A percentile compares a stretch with the other conserved stretches of the same genome.
phyloP scores from a whole-genome alignment of 306 rosid species.

The Herpetospermum pedunculosum region DNA sequence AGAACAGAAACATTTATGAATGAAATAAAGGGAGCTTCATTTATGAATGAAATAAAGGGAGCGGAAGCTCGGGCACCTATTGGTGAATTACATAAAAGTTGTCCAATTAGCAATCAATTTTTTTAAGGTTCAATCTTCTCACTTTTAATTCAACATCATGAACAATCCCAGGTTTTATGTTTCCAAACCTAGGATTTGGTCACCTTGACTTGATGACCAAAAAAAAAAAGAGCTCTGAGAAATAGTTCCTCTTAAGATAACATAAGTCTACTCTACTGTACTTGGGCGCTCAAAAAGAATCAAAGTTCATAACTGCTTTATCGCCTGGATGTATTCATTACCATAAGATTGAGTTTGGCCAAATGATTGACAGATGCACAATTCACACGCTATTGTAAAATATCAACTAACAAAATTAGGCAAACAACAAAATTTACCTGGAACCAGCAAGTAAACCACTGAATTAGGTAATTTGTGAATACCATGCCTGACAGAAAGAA shows the following conservation, averaged over 20 bases:
- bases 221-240: background rate
- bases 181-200: background rate
- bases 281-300: background rate
- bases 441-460: slow-evolving; percentile 80
- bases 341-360: background rate
- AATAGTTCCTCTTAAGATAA: background rate
- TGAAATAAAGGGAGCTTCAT: no score
- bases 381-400: background rate
- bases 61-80: no score
- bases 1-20: no score
- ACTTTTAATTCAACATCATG: background rate
- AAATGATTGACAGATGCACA: background rate
- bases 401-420: background rate
- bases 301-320: background rate
- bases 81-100: no score
- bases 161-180: background rate
- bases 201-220: background rate
- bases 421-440: slow-evolving; percentile 44
- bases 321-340: background rate
- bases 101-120: no score
- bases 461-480: slow-evolving; percentile 82
- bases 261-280: background rate
- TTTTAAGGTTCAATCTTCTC: background rate
- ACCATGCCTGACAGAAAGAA: slow-evolving; percentile 65
- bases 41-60: no score